Evolutionary conservation across 2,329 filamentous ascomycete species (phyloP).

Genomic region (Sphaerulina vaccinii): DNA sequence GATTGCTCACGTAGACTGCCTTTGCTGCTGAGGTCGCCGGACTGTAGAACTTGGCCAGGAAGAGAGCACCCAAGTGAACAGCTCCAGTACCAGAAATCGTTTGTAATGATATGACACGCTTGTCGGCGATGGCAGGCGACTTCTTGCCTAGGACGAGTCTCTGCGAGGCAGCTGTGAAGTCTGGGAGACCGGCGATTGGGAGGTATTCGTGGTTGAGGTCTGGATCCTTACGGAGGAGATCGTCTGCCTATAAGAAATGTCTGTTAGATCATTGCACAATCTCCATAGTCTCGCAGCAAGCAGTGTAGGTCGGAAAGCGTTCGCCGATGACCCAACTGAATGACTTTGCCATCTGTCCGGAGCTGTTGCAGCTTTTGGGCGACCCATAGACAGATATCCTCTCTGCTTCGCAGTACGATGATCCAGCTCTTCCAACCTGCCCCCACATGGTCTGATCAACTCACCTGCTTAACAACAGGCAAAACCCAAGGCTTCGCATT

Average conservation of each 20-base stretch:
- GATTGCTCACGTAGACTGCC: conserved; percentile 85
- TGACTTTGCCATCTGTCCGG: too few species aligned
- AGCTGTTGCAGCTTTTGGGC: too few species aligned
- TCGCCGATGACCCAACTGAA: too few species aligned
- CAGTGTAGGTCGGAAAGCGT: too few species aligned
- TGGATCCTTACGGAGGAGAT: conserved; percentile 82
- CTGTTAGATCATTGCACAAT: not conserved
- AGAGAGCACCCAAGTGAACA: conserved; percentile 87
- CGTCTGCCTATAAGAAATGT: conserved; percentile 68
- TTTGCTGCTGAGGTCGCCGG: conserved; percentile 58
- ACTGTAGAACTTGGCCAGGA: conserved; percentile 88
- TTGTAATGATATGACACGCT: conserved; percentile 78
- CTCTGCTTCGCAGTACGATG: too few species aligned
- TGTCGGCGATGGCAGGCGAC: conserved; percentile 79
- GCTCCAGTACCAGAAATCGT: conserved; percentile 97
- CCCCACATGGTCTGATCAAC: conserved; percentile 20
- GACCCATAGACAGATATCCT: too few species aligned
- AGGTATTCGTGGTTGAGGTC: conserved; percentile 97
- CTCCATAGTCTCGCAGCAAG: too few species aligned
- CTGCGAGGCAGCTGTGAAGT: conserved; percentile 85
- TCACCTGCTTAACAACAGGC: conserved; percentile 93
- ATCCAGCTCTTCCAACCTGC: not conserved
- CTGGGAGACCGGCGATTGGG: conserved; percentile 82
- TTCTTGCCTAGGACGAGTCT: conserved; percentile 80
- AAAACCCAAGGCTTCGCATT: conserved; percentile 96